These are phyloP conservation scores for Linnemannia exigua DNA, from an alignment of 192 early-diverging fungal species.

Conservation along the genomic window DNA sequence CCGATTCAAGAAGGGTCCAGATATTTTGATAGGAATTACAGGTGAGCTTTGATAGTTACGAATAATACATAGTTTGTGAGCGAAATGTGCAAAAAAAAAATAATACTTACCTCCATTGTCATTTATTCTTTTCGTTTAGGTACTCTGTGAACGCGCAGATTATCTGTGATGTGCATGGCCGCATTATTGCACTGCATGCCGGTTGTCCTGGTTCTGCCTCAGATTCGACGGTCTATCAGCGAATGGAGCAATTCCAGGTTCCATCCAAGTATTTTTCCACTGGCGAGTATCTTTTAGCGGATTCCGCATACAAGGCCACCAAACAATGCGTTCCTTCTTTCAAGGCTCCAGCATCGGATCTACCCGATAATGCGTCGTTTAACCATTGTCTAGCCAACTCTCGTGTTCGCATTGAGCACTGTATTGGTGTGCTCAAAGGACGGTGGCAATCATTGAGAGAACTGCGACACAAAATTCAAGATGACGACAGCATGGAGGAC, in stretches of 20 bases:
- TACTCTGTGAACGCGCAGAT: constrained; percentile 20
- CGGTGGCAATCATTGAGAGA: constrained; percentile 2
- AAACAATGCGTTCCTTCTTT: background rate
- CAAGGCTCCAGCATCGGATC: background rate
- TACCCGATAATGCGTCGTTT: background rate
- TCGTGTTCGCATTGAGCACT: background rate
- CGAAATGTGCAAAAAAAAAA: no score
- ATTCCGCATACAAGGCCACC: background rate
- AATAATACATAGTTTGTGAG: no score
- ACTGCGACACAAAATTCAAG: background rate
- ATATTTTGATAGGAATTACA: constrained; percentile 10
- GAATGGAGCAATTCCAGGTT: background rate
- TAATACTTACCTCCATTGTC: no score
- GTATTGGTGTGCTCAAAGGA: background rate
- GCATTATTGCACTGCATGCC: background rate
- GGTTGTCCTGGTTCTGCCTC: background rate
- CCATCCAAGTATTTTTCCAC: background rate
- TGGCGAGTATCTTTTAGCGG: background rate
- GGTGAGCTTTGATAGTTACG: background rate
- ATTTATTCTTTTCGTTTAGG: background rate
- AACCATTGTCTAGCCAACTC: background rate
- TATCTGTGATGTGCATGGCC: constrained; percentile 2
- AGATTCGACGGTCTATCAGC: background rate
- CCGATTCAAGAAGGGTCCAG: background rate
- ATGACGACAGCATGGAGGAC: background rate